A percentile compares a stretch with the other conserved stretches of the same genome.
Conservation (phyloP, 2,329 filamentous ascomycete genomes). For the Magnaporthiopsis rhizophila region DNA sequence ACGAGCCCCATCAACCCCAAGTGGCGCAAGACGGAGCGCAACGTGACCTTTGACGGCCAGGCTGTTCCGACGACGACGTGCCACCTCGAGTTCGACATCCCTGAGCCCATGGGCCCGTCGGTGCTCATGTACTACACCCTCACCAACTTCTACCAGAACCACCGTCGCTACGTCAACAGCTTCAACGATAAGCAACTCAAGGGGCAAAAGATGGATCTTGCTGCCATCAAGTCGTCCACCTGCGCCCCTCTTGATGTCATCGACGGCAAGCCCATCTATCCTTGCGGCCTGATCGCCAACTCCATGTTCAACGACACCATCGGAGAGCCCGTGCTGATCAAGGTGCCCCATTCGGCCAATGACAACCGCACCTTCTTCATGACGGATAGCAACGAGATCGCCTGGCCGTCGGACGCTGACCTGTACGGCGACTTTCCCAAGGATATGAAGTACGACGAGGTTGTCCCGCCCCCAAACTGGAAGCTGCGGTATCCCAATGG, state of each 20-base stretch:
- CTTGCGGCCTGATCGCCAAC: constrained; percentile 93
- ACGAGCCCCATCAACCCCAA: constrained; percentile 26
- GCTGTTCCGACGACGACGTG: constrained; percentile 43
- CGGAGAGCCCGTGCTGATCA: constrained; percentile 52
- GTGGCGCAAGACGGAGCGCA: constrained; percentile 34
- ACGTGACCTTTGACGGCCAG: constrained; percentile 32
- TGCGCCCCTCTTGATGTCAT: constrained; percentile 61
- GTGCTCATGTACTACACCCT: constrained; percentile 93
- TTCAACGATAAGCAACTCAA: constrained; percentile 75
- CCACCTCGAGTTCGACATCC: constrained; percentile 69
- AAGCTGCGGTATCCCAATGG: constrained; percentile 56
- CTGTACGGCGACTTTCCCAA: constrained; percentile 55
- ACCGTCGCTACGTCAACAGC: constrained; percentile 89
- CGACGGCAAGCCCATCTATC: constrained; percentile 66
- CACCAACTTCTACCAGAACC: constrained; percentile 98
- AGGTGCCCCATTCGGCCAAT: constrained; percentile 31
- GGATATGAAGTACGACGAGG: constrained; percentile 54
- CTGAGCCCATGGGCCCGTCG: constrained; percentile 69
- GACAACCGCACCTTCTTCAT: constrained; percentile 59
- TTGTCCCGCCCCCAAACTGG: constrained; percentile 88
- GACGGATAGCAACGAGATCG: constrained; percentile 66
- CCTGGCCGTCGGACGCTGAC: constrained; percentile 76
- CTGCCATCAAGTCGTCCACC: constrained; percentile 56
- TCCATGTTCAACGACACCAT: constrained; percentile 96
- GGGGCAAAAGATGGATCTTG: constrained; percentile 54